A percentile compares a stretch with the other conserved stretches of the same genome.
Conservation (phyloP, 2,329 filamentous ascomycete species). For the Calonectria hongkongensis region DNA sequence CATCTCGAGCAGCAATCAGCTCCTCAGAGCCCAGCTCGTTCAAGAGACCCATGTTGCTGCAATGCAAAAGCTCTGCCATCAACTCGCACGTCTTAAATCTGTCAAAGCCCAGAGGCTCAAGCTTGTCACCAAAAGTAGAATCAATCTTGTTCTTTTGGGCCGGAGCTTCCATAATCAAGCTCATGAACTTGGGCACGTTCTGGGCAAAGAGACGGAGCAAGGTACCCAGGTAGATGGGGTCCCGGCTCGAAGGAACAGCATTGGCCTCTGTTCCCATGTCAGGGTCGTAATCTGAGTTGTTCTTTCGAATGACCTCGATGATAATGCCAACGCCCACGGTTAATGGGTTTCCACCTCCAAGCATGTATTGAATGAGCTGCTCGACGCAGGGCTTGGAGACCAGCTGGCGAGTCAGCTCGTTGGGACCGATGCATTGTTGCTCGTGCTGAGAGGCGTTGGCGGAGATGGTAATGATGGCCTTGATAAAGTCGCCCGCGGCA, state of each 20-base stretch:
- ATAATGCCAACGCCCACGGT: constrained; percentile 98
- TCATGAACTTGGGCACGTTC: constrained; percentile 96
- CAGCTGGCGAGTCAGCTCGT: constrained; percentile 95
- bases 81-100: constrained; percentile 99
- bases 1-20: constrained; percentile 86
- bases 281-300: constrained; percentile 98
- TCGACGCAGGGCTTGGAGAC: constrained; percentile 91
- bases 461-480: constrained; percentile 98
- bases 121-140: constrained; percentile 91
- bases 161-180: constrained; percentile 86
- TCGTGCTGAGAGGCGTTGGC: constrained; percentile 99
- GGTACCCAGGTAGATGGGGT: constrained; percentile 96
- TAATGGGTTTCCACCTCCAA: constrained; percentile 92
- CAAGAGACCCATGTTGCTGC: constrained; percentile 97
- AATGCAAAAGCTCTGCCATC: constrained; percentile 98
- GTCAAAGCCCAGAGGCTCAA: constrained; percentile 97
- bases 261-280: constrained; percentile 90
- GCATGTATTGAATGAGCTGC: constrained; percentile 92
- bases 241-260: constrained; percentile 86
- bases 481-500: constrained; percentile 96
- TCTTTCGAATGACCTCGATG: constrained; percentile 99
- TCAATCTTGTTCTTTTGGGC: constrained; percentile 84
- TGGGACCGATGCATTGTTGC: constrained; percentile 98
- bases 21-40: constrained; percentile 95
- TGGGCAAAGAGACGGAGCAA: constrained; percentile 91